Evolutionary conservation across 805 yeast genomes (phyloP), one percentile per base, ranked within the genome.

Genomic region (Metschnikowia peoriensis): DNA sequence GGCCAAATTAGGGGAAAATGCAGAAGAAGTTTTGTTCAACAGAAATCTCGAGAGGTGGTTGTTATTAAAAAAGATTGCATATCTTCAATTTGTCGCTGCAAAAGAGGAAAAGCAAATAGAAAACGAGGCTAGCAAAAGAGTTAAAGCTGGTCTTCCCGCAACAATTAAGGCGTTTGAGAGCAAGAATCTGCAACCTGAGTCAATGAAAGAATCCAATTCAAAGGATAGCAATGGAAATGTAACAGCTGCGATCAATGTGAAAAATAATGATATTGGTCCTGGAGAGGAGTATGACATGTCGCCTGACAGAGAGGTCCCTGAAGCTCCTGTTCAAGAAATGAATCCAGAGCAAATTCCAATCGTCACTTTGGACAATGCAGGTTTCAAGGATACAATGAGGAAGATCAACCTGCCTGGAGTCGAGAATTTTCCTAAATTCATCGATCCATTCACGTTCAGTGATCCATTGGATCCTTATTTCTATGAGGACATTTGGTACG

Each of bases 401-500:
- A 54, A 67, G 4, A 53, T 79, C 27, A 64, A 71, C 54, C 73
- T 84, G 62, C 61, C 73, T 46, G 63, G 70, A 52, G 48, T 67
- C 42, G 60, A 66, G 46, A 53, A 69, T 56, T 71, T 69, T 66
- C 66, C 75, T 39, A 68, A 63, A 55, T 85, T 84, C 52, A 78
- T 94, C 55, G 97, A 91, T 66, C 99, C 99, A 0, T 92, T 89
- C 68, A 75, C 82, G 1, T 91, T 94, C 66, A 85, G 81, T 52
- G 99, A 94, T 69, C 99, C 99, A 0, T 66, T 94, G 45, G 82
- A 80, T 53, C 86, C 81, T n/a, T 81, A 81, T 1, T 94, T 94
- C 66, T 89, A 83, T 62, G 92, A 88, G 60, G 97, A 90, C 60
- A 66, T 85, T 7, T 93, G 97, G 97, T 81, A 78, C 65, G 85